These are phyloP conservation scores for Rutstroemia sp. DNA, from an alignment of 2,329 filamentous ascomycete genomes.

Conservation along the genomic window DNA sequence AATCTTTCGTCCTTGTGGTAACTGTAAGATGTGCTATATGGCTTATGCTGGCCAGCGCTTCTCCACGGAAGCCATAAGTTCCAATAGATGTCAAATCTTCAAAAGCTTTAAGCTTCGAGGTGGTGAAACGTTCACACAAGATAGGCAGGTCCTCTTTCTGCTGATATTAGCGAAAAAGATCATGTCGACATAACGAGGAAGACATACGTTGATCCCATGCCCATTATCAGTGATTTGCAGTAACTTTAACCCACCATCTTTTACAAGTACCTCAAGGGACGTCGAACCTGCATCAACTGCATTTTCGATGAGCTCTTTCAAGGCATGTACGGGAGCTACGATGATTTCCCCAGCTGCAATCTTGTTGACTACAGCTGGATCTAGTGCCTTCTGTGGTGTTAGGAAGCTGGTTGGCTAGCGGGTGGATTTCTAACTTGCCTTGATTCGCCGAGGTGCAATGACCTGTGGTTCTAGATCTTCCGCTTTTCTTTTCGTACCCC, in stretches of 20 bases:
- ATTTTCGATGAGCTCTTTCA: constrained; percentile 97
- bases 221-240: constrained; percentile 98
- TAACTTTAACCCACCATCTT: constrained; percentile 90
- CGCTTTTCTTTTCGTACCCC: constrained; percentile 41
- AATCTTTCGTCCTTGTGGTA: constrained; percentile 86
- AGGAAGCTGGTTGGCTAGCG: constrained; percentile 11
- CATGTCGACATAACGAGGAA: constrained; percentile 2
- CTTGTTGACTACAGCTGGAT: constrained; percentile 93
- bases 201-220: constrained; percentile 78
- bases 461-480: constrained; percentile 33
- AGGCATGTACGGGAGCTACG: constrained; percentile 87
- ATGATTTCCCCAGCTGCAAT: constrained; percentile 98
- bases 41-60: constrained; percentile 94
- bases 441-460: constrained; percentile 41
- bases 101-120: constrained; percentile 88
- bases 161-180: constrained; percentile 3
- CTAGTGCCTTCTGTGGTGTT: constrained; percentile 59
- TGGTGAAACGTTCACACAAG: constrained; percentile 92
- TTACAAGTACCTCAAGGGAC: constrained; percentile 80
- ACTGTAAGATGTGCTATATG: constrained; percentile 95
- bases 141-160: constrained; percentile 88
- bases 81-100: constrained; percentile 85
- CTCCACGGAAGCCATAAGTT: constrained; percentile 96
- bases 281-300: constrained; percentile 96
- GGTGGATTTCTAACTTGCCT: constrained; percentile 28